A percentile compares a stretch with the other conserved stretches of the same genome.
Conservation (phyloP, 1,139 yeast species). For the Scheffersomyces segobiensis region DNA sequence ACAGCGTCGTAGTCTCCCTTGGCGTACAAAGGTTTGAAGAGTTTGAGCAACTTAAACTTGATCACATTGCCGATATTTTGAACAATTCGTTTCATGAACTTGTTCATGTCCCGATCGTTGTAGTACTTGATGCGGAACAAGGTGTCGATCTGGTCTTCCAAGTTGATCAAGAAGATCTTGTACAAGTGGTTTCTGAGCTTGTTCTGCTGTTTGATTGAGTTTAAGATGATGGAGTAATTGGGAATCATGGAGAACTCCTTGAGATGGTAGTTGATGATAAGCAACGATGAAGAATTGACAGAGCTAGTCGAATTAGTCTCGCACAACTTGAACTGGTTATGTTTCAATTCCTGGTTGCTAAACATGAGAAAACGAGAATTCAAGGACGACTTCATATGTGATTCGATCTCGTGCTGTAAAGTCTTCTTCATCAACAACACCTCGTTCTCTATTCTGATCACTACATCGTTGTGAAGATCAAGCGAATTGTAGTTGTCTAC, state of each 20-base stretch:
- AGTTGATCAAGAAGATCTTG: constrained; percentile 39
- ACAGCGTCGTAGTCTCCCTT: constrained; percentile 25
- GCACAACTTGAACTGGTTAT: constrained; percentile 32
- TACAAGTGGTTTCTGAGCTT: constrained; percentile 34
- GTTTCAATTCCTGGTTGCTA: constrained; percentile 25
- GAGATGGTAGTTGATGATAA: constrained; percentile 28
- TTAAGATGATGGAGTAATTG: constrained; percentile 30
- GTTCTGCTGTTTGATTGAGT: constrained; percentile 25
- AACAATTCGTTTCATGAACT: constrained; percentile 26
- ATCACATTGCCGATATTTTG: constrained; percentile 30
- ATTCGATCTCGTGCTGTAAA: constrained; percentile 35
- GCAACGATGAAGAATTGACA: constrained; percentile 13
- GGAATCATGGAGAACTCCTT: constrained; percentile 39
- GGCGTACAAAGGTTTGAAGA: constrained; percentile 16
- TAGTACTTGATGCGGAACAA: constrained; percentile 38
- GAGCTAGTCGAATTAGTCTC: constrained; percentile 17
- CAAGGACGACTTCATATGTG: constrained; percentile 21
- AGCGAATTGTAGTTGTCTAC: constrained; percentile 33
- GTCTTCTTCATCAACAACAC: constrained; percentile 29
- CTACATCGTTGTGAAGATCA: constrained; percentile 21
- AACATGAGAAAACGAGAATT: constrained; percentile 22
- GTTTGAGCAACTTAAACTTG: constrained; percentile 23
- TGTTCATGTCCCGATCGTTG: constrained; percentile 24
- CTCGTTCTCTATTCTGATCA: constrained; percentile 32
- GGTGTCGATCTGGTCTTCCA: constrained; percentile 41